Evolutionary conservation across 1,284 basidiomycete genomes (phyloP).

Genomic region (Trametes polyzona): DNA sequence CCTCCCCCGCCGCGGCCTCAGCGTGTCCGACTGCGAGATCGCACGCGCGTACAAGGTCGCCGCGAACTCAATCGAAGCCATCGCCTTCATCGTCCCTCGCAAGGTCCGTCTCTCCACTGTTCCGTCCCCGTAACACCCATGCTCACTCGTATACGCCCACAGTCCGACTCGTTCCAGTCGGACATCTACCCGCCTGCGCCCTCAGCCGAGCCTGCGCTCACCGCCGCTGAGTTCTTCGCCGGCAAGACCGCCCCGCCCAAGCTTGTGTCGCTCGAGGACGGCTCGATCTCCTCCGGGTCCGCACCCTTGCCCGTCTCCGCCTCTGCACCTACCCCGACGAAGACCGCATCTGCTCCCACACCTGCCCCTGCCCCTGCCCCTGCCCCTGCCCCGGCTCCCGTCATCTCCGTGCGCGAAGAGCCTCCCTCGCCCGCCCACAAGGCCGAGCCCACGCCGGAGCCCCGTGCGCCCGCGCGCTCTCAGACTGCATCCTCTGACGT

Average conservation of each 20-base stretch:
- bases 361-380: slow-evolving; percentile 38
- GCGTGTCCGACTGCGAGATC: slow-evolving; percentile 92
- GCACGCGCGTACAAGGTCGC: slow-evolving; percentile 94
- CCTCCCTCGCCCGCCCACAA: slow-evolving; percentile 35
- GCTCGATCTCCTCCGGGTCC: slow-evolving; percentile 47
- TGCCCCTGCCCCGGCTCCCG: neutral
- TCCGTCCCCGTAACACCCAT: neutral
- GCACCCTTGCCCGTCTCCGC: slow-evolving; percentile 35
- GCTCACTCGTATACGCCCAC: neutral
- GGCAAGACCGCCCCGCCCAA: slow-evolving; percentile 82
- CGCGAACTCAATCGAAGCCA: slow-evolving; percentile 78
- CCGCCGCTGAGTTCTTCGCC: slow-evolving; percentile 85
- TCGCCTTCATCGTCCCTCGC: slow-evolving; percentile 93
- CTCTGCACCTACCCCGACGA: slow-evolving; percentile 31
- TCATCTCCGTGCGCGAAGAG: slow-evolving; percentile 30
- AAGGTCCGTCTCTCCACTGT: slow-evolving; percentile 54
- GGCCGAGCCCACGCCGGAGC: slow-evolving; percentile 20
- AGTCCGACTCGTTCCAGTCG: slow-evolving; percentile 89
- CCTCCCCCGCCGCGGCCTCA: slow-evolving; percentile 89
- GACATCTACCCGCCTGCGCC: slow-evolving; percentile 95
- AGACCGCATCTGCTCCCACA: slow-evolving; percentile 40
- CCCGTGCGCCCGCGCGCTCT: slow-evolving; percentile 28
- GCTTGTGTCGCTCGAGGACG: slow-evolving; percentile 66
- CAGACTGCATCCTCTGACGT: slow-evolving; percentile 21
- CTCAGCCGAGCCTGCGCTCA: slow-evolving; percentile 79